A percentile compares a stretch with the other conserved stretches of the same genome.
These are phyloP conservation scores for Pseudoneurospora amorphoporcata DNA, from an alignment of 495 filamentous ascomycete species.

Conservation along the genomic window DNA sequence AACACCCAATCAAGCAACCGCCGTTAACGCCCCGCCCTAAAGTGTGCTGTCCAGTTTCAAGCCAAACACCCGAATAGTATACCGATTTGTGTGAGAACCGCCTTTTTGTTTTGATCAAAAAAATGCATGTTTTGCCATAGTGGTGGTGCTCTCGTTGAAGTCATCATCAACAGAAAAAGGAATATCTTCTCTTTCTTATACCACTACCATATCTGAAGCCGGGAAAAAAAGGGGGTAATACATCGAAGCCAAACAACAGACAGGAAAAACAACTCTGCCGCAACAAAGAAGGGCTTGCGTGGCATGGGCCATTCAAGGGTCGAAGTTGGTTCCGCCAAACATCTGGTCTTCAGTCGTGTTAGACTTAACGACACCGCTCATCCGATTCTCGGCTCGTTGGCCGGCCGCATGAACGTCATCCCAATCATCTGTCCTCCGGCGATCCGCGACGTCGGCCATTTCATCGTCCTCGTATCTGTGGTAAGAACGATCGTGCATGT, in stretches of 20 bases:
- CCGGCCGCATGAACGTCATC: constrained; percentile 35
- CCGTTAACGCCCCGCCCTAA: neutral
- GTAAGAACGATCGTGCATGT: constrained; percentile 54
- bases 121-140: neutral
- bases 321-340: constrained; percentile 66
- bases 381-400: constrained; percentile 44
- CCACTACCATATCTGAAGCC: neutral
- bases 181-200: neutral
- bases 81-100: neutral
- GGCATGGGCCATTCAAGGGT: constrained; percentile 25
- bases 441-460: constrained; percentile 37
- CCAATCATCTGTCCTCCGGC: constrained; percentile 40
- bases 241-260: constrained; percentile 6
- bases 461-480: constrained; percentile 62
- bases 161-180: neutral
- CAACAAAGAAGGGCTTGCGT: constrained; percentile 3
- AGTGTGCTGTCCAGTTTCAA: neutral
- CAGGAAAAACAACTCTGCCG: constrained; percentile 6
- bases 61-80: neutral
- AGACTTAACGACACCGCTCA: constrained; percentile 65
- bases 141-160: neutral
- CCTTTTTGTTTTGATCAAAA: neutral
- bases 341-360: constrained; percentile 56
- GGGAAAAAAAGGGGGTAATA: neutral
- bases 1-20: neutral